phyloP scores from a whole-genome alignment of 352 stramenopile genomes.

The Phytophthora boehmeriae region DNA sequence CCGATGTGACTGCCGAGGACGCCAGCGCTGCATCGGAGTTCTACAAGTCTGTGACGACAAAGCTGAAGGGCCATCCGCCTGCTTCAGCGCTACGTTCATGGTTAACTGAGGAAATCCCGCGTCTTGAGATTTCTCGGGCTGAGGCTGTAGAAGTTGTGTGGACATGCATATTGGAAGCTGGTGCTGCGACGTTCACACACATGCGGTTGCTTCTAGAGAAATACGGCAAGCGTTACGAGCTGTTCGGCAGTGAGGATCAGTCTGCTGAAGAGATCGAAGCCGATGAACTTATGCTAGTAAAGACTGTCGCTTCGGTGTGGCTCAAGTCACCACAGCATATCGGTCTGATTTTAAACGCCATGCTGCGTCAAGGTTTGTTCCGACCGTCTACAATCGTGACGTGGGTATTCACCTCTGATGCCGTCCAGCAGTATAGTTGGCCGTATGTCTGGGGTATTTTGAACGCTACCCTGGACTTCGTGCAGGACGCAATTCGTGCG shows the following conservation, averaged over 20 bases:
- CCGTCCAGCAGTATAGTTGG: slow-evolving; percentile 89
- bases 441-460: slow-evolving; percentile 88
- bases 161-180: slow-evolving; percentile 77
- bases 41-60: slow-evolving; percentile 62
- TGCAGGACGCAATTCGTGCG: slow-evolving; percentile 44
- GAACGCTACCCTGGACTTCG: slow-evolving; percentile 68
- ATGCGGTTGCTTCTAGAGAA: slow-evolving; percentile 82
- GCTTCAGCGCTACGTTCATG: slow-evolving; percentile 55
- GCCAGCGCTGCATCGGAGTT: slow-evolving; percentile 40
- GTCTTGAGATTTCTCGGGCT: slow-evolving; percentile 44
- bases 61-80: slow-evolving; percentile 76
- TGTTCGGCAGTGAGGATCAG: slow-evolving; percentile 51
- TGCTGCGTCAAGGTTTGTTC: slow-evolving; percentile 76
- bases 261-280: slow-evolving; percentile 24
- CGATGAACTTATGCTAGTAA: slow-evolving; percentile 66
- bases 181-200: slow-evolving; percentile 83
- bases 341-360: slow-evolving; percentile 77
- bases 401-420: slow-evolving; percentile 83
- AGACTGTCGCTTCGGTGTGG: slow-evolving; percentile 75
- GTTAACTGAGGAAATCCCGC: slow-evolving; percentile 60
- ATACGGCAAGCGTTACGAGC: slow-evolving; percentile 59
- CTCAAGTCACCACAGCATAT: slow-evolving; percentile 88
- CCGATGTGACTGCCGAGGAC: slow-evolving; percentile 5
- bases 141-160: slow-evolving; percentile 77
- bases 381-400: slow-evolving; percentile 70